Evolutionary conservation across 2,329 filamentous ascomycete species (phyloP).

Genomic region (Moelleriella libera): DNA sequence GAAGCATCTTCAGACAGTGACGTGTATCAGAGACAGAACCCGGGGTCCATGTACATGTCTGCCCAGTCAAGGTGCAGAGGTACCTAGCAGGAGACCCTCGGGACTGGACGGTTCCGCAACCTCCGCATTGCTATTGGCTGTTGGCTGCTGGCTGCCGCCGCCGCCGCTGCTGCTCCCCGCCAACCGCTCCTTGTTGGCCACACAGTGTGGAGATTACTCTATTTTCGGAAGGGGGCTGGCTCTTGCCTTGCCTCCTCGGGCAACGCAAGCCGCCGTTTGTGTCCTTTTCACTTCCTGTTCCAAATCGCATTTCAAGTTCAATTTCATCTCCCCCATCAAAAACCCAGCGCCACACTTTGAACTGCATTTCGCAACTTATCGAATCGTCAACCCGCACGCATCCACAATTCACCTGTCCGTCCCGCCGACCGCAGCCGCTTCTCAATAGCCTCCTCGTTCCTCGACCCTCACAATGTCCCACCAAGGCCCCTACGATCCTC

Average conservation of each 20-base stretch:
- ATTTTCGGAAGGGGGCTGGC: slow-evolving; percentile 4
- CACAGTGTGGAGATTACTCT: background rate
- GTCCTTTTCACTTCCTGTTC: slow-evolving; percentile 4
- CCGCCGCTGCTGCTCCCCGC: too few relatives aligned
- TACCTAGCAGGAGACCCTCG: background rate
- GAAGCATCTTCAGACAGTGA: too few relatives aligned
- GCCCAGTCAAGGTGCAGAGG: too few relatives aligned
- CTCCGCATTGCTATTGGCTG: slow-evolving; percentile 13
- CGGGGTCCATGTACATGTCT: too few relatives aligned
- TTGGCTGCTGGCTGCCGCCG: slow-evolving; percentile 14
- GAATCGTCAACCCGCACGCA: background rate
- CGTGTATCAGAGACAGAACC: too few relatives aligned
- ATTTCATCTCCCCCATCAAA: background rate
- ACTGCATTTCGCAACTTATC: too few relatives aligned
- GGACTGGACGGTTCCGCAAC: slow-evolving; percentile 6
- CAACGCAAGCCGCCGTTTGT: slow-evolving; percentile 1
- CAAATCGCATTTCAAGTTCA: too few relatives aligned
- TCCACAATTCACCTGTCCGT: slow-evolving; percentile 7
- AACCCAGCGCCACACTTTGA: background rate
- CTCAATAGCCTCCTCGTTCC: background rate
- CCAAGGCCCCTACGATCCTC: slow-evolving; percentile 4
- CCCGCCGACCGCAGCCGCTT: slow-evolving; percentile 5
- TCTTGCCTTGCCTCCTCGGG: slow-evolving; percentile 4
- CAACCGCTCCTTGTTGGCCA: slow-evolving; percentile 6
- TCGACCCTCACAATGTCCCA: slow-evolving; percentile 3